These are phyloP conservation scores for Aspergillus kassunensis DNA, from an alignment of 495 filamentous ascomycete genomes.

Conservation along the genomic window DNA sequence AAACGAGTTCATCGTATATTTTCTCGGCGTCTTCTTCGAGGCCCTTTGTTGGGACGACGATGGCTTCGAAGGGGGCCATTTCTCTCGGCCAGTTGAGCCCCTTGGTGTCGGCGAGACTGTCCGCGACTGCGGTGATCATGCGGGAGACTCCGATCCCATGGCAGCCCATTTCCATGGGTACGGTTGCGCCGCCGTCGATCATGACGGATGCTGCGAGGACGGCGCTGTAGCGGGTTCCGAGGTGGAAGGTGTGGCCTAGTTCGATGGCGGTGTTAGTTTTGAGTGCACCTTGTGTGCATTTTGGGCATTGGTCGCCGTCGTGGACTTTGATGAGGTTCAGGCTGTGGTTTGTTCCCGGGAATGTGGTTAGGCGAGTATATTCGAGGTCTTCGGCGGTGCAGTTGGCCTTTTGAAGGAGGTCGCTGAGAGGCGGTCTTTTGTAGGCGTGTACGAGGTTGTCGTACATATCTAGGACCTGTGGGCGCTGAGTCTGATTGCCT, in stretches of 20 bases:
- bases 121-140: slow-evolving; percentile 81
- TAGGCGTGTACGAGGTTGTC: slow-evolving; percentile 44
- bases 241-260: slow-evolving; percentile 90
- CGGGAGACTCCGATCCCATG: slow-evolving; percentile 93
- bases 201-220: slow-evolving; percentile 63
- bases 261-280: slow-evolving; percentile 72
- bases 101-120: slow-evolving; percentile 61
- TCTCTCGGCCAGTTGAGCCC: slow-evolving; percentile 86
- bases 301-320: slow-evolving; percentile 67
- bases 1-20: slow-evolving; percentile 56
- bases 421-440: slow-evolving; percentile 41
- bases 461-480: slow-evolving; percentile 39
- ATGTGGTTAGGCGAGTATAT: slow-evolving; percentile 39
- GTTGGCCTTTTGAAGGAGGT: slow-evolving; percentile 29
- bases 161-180: slow-evolving; percentile 86
- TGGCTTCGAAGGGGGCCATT: slow-evolving; percentile 80
- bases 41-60: slow-evolving; percentile 58
- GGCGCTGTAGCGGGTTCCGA: slow-evolving; percentile 82
- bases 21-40: slow-evolving; percentile 47
- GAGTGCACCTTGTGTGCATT: slow-evolving; percentile 62
- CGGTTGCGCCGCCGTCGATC: slow-evolving; percentile 29
- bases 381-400: slow-evolving; percentile 32
- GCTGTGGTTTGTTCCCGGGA: slow-evolving; percentile 35
- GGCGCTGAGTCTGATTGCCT: slow-evolving; percentile 12
- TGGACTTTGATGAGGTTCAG: slow-evolving; percentile 60